These are phyloP conservation scores for Trichoderma sp. DNA, from an alignment of 2,329 filamentous ascomycete genomes.

Conservation along the genomic window DNA sequence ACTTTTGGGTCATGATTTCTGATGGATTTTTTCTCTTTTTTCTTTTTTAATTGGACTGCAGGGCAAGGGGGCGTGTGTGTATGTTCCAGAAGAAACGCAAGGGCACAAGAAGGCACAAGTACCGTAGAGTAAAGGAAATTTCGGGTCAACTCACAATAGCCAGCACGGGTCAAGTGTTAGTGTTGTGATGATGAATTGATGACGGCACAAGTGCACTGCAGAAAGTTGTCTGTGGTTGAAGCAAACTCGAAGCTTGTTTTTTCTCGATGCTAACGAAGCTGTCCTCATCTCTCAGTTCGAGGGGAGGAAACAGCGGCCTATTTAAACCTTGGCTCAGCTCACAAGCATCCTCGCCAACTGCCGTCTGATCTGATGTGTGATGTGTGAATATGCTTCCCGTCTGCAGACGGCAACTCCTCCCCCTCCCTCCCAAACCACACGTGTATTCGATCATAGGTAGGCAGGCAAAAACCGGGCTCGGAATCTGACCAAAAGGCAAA, in stretches of 20 bases:
- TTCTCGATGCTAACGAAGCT: not conserved
- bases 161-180: not conserved
- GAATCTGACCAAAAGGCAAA: not conserved
- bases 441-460: conserved; percentile 10
- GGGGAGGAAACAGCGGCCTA: not conserved
- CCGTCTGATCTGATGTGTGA: not conserved
- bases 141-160: not conserved
- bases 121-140: not conserved
- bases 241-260: not conserved
- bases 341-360: not conserved
- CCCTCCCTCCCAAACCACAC: not conserved
- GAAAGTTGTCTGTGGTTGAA: not conserved
- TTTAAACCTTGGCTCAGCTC: not conserved
- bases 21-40: not conserved
- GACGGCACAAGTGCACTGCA: conserved; percentile 7
- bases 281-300: not conserved
- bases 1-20: not conserved
- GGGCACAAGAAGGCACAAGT: not conserved
- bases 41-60: not conserved
- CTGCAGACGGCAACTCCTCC: not conserved
- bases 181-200: conserved; percentile 13
- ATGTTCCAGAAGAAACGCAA: not conserved
- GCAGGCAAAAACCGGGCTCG: conserved; percentile 7
- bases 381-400: not conserved
- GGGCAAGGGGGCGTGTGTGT: not conserved